phyloP scores from a whole-genome alignment of 495 filamentous ascomycete species.

The Lentithecium fluviatile region DNA sequence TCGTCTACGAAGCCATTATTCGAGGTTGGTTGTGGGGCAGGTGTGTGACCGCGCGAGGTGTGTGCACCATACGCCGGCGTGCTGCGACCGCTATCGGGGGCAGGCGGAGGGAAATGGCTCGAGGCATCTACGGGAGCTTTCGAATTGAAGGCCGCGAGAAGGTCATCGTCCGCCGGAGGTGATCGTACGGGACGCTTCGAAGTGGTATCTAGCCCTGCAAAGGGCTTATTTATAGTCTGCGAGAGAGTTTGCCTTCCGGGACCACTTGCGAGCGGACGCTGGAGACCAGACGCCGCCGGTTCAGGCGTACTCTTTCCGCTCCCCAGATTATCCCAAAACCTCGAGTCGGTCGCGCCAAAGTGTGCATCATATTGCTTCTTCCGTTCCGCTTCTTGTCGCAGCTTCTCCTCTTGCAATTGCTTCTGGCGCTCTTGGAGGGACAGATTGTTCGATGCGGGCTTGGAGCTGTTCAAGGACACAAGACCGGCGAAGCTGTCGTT shows the following conservation, averaged over 20 bases:
- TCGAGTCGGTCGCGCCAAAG: conserved; percentile 62
- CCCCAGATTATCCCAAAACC: conserved; percentile 71
- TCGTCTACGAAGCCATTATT: conserved; percentile 48
- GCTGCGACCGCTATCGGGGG: conserved; percentile 28
- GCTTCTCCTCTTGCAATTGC: conserved; percentile 72
- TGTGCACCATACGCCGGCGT: conserved; percentile 17
- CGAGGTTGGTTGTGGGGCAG: conserved; percentile 10
- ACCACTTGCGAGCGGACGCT: conserved; percentile 2
- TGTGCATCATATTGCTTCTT: conserved; percentile 66
- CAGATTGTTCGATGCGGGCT: conserved; percentile 62
- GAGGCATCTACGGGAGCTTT: conserved; percentile 61
- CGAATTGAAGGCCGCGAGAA: conserved; percentile 63
- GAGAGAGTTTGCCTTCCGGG: conserved; percentile 34
- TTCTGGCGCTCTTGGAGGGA: conserved; percentile 84
- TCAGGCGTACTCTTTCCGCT: conserved; percentile 49
- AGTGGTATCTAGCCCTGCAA: conserved; percentile 35
- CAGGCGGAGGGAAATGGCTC: conserved; percentile 57
- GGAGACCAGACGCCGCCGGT: conserved; percentile 17
- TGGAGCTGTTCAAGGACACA: conserved; percentile 70
- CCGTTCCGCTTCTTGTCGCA: conserved; percentile 70
- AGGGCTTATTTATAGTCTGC: conserved; percentile 42
- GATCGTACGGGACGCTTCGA: conserved; percentile 30
- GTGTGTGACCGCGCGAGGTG: conserved; percentile 16
- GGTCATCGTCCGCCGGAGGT: conserved; percentile 52
- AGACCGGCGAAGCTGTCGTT: conserved; percentile 89